Percentiles rank a stretch among this genome's conserved stretches.
These are phyloP conservation scores for Nasturtium officinale DNA, from an alignment of 345 rosid genomes.

Conservation along the genomic window DNA sequence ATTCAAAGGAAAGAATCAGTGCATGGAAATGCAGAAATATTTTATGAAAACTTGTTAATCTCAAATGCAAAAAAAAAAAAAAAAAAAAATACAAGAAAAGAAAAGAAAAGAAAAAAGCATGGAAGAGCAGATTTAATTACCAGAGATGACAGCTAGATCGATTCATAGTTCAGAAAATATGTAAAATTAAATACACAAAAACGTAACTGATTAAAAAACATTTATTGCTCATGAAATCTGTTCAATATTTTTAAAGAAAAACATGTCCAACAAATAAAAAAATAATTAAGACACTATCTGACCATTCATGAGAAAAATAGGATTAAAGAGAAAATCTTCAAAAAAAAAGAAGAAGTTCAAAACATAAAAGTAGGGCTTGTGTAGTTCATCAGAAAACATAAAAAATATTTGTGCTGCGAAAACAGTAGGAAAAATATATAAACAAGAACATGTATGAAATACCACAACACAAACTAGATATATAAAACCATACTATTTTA, in stretches of 20 bases:
- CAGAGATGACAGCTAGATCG: constrained; percentile 36
- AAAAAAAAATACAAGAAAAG: background rate
- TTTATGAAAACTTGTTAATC: constrained; percentile 10
- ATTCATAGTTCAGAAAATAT: constrained; percentile 29
- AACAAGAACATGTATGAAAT: background rate
- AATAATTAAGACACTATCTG: constrained; percentile 32
- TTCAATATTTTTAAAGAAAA: background rate
- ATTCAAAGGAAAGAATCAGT: constrained; percentile 27
- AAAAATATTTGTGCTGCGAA: background rate
- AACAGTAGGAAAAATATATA: background rate
- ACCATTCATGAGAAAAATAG: constrained; percentile 34
- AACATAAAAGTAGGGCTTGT: constrained; percentile 2
- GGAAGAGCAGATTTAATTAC: constrained; percentile 32
- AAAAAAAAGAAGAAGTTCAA: too few relatives aligned
- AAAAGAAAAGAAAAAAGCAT: too few relatives aligned
- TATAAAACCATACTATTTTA: background rate
- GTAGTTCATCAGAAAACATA: too few relatives aligned
- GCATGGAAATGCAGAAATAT: constrained; percentile 33
- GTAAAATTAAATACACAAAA: constrained; percentile 36
- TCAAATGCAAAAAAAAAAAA: constrained; percentile 17
- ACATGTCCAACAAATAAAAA: constrained; percentile 29
- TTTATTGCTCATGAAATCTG: constrained; percentile 37
- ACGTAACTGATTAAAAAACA: constrained; percentile 38
- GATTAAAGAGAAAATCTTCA: background rate
- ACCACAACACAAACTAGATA: constrained; percentile 24